These are phyloP conservation scores for Quercus agrifolia DNA, from an alignment of 306 rosid genomes.

Conservation along the genomic window DNA sequence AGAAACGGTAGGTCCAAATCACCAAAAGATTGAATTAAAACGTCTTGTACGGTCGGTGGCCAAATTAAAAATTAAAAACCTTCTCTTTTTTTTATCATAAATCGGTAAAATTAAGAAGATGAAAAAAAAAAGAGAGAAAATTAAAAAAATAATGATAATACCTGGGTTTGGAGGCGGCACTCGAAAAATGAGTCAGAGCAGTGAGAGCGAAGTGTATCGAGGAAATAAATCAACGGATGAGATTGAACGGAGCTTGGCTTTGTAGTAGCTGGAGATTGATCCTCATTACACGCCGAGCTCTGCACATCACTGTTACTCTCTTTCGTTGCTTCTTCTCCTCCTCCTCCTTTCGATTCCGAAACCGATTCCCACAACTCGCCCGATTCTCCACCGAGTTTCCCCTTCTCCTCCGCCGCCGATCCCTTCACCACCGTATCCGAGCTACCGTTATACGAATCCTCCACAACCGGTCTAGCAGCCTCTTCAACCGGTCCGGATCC, in stretches of 20 bases:
- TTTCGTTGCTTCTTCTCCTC: conserved; percentile 2
- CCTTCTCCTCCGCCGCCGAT: conserved; percentile 13
- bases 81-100: background rate
- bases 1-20: background rate
- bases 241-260: conserved; percentile 15
- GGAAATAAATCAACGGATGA: conserved; percentile 25
- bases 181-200: conserved; percentile 20
- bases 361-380: conserved; percentile 22
- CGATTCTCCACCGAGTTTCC: background rate
- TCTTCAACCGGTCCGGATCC: conserved; percentile 12
- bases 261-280: conserved; percentile 18
- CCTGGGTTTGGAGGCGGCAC: conserved; percentile 30
- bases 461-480: conserved; percentile 11
- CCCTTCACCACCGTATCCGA: conserved; percentile 25
- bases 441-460: conserved; percentile 30
- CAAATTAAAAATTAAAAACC: background rate
- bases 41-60: background rate
- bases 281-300: conserved; percentile 23
- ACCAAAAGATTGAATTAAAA: background rate
- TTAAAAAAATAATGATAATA: background rate
- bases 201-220: conserved; percentile 15
- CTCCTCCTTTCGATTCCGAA: conserved; percentile 15
- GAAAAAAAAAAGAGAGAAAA: background rate
- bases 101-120: background rate
- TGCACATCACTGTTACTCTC: conserved; percentile 26